phyloP scores from a whole-genome alignment of 2,329 filamentous ascomycete species.

The Apiospora sp. region DNA sequence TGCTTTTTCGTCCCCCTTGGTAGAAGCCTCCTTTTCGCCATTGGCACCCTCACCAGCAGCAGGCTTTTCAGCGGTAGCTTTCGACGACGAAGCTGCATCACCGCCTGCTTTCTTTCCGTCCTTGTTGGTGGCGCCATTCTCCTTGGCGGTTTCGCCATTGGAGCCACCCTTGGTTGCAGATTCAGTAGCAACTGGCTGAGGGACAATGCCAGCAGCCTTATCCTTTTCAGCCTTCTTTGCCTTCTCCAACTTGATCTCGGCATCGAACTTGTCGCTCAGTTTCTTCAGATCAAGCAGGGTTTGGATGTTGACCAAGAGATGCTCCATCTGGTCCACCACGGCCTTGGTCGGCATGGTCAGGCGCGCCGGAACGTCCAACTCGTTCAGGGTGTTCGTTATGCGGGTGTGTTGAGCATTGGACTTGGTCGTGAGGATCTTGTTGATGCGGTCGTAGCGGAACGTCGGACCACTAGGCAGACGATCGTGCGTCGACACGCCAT shows the following conservation, averaged over 20 bases:
- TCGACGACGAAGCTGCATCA: not conserved
- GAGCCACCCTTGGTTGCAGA: conserved; percentile 26
- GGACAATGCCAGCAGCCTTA: conserved; percentile 43
- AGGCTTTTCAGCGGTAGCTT: not conserved
- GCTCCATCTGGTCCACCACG: conserved; percentile 76
- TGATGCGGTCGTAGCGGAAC: conserved; percentile 86
- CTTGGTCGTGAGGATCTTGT: conserved; percentile 81
- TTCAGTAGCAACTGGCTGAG: conserved; percentile 25
- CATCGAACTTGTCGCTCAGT: conserved; percentile 77
- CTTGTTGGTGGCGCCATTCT: not conserved
- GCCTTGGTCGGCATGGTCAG: conserved; percentile 78
- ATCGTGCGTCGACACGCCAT: conserved; percentile 82
- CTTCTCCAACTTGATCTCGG: conserved; percentile 69
- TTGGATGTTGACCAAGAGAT: conserved; percentile 72
- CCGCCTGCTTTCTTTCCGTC: conserved; percentile 33
- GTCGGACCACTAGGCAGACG: conserved; percentile 85
- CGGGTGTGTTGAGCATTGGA: conserved; percentile 78
- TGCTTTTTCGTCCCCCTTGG: not conserved
- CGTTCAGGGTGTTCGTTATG: conserved; percentile 75
- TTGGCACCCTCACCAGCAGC: conserved; percentile 1
- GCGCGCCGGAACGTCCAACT: conserved; percentile 74
- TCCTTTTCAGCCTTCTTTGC: conserved; percentile 63
- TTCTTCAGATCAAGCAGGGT: conserved; percentile 77
- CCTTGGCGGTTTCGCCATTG: conserved; percentile 26
- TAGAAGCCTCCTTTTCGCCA: not conserved